Evolutionary conservation across 2,329 filamentous ascomycete species (phyloP).

Genomic region (Colletotrichum paranaense): DNA sequence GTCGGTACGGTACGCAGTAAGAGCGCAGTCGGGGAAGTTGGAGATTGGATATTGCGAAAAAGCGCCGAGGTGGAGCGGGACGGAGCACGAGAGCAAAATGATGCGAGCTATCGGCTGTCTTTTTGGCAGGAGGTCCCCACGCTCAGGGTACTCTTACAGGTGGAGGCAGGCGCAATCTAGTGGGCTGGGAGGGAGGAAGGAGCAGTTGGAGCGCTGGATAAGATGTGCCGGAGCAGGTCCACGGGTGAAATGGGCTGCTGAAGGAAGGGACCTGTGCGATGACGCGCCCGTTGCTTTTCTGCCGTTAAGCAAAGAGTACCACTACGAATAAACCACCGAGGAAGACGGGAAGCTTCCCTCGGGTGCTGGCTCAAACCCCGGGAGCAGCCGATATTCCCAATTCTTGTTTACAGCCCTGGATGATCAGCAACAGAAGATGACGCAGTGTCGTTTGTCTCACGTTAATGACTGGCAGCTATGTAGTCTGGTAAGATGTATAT

Average conservation of each 20-base stretch:
- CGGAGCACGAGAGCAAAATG: constrained; percentile 36
- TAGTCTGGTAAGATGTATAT: neutral
- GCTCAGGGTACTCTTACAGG: constrained; percentile 12
- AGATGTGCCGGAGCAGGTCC: constrained; percentile 13
- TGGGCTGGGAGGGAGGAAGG: constrained; percentile 20
- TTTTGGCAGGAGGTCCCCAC: constrained; percentile 28
- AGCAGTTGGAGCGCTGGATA: constrained; percentile 6
- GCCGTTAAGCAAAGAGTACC: neutral
- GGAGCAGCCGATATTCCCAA: constrained; percentile 18
- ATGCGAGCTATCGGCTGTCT: constrained; percentile 32
- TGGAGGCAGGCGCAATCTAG: constrained; percentile 21
- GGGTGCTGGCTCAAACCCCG: constrained; percentile 21
- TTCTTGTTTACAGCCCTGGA: constrained; percentile 23
- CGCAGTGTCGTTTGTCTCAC: neutral
- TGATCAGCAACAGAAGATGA: constrained; percentile 25
- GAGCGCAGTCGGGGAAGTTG: constrained; percentile 27
- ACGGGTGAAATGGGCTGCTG: constrained; percentile 1
- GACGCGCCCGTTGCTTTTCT: constrained; percentile 17
- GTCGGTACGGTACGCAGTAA: constrained; percentile 8
- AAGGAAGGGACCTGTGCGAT: constrained; percentile 34
- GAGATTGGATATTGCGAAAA: constrained; percentile 36
- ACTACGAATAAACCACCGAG: neutral
- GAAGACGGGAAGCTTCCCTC: neutral
- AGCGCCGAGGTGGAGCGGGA: constrained; percentile 36
- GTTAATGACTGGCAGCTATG: neutral